Percentiles rank a stretch among this genome's conserved stretches.
Conservation (phyloP, 1,284 basidiomycete species). For the Athelia psychrophila region DNA sequence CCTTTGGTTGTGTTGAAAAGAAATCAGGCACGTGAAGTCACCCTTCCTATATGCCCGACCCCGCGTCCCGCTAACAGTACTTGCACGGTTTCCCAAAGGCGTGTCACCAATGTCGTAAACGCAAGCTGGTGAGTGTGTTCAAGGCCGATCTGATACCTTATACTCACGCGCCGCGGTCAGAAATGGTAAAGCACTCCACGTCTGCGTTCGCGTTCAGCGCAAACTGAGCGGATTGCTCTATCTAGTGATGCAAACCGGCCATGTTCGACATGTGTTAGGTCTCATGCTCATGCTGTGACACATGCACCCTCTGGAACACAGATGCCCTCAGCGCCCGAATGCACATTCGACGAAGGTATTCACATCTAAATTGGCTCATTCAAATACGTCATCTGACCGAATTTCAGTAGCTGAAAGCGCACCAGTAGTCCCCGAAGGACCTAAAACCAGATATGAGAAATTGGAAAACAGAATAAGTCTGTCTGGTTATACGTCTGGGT, state of each 20-base stretch:
- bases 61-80: not conserved
- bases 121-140: slow-evolving; percentile 60
- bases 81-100: slow-evolving; percentile 15
- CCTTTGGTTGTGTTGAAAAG: slow-evolving; percentile 42
- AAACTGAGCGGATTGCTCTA: not conserved
- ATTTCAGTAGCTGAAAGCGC: slow-evolving; percentile 36
- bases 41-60: too few species aligned
- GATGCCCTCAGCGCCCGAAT: slow-evolving; percentile 53
- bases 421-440: slow-evolving; percentile 37
- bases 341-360: slow-evolving; percentile 66
- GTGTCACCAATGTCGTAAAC: slow-evolving; percentile 57
- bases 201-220: slow-evolving; percentile 13
- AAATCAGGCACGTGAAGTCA: slow-evolving; percentile 39
- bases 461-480: slow-evolving; percentile 65
- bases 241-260: slow-evolving; percentile 65
- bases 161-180: slow-evolving; percentile 28
- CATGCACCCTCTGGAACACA: slow-evolving; percentile 53
- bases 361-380: not conserved
- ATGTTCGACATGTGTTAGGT: slow-evolving; percentile 66
- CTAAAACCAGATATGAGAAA: slow-evolving; percentile 57
- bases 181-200: slow-evolving; percentile 56
- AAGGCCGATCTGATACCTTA: slow-evolving; percentile 6
- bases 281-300: slow-evolving; percentile 57
- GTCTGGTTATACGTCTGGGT: slow-evolving; percentile 21
- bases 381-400: too few species aligned